Evolutionary conservation across 2,329 filamentous ascomycete genomes (phyloP).

Genomic region (Verticillium klebahnii): DNA sequence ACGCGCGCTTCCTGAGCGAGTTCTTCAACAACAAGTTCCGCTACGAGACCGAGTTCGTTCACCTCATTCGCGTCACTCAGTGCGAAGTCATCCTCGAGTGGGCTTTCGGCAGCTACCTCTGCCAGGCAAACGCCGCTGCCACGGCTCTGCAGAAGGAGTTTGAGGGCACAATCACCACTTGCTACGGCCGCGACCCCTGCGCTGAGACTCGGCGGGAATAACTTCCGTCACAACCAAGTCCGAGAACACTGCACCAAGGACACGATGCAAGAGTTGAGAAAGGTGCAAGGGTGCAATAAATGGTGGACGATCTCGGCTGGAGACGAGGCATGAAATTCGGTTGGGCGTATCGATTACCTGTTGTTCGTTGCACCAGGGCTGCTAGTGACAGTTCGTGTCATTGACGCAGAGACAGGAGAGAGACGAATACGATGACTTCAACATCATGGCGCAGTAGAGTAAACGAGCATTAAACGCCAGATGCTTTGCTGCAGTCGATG

Average conservation of each 20-base stretch:
- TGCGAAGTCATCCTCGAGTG: not conserved
- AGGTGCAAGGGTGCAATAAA: no score
- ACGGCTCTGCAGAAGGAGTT: not conserved
- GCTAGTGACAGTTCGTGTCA: no score
- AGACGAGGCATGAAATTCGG: no score
- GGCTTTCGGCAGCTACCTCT: conserved; percentile 4
- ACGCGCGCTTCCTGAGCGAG: not conserved
- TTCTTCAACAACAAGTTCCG: not conserved
- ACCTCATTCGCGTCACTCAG: not conserved
- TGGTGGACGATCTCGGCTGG: no score
- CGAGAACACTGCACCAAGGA: no score
- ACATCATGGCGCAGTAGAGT: not conserved
- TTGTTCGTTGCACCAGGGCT: no score
- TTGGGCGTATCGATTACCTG: no score
- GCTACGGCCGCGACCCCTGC: not conserved
- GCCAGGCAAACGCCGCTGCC: not conserved
- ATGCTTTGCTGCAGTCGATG: no score
- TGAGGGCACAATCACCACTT: not conserved
- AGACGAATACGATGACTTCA: not conserved
- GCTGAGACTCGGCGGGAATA: not conserved
- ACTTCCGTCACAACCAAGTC: no score
- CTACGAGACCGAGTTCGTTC: conserved; percentile 1
- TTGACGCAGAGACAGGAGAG: no score
- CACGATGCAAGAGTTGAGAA: no score
- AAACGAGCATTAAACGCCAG: no score